A percentile compares a stretch with the other conserved stretches of the same genome.
Evolutionary conservation across 176 grass and related monocot species (phyloP).

Genomic region (Aegilops longissima): DNA sequence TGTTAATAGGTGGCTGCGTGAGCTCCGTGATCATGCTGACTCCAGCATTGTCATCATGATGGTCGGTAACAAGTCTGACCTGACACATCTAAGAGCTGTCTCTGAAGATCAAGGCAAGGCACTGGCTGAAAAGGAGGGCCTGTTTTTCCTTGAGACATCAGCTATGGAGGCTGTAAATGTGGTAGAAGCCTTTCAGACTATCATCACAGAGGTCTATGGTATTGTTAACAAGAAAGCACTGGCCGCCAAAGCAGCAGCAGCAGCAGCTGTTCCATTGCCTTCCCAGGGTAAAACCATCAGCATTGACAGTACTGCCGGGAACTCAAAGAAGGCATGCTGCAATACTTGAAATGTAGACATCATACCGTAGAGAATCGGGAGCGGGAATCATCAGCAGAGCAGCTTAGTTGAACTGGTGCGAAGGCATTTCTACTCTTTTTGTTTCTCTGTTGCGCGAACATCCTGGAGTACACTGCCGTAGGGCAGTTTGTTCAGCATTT

Average conservation of each 20-base stretch:
- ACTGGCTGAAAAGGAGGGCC: conserved; percentile 76
- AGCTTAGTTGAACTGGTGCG: conserved; percentile 26
- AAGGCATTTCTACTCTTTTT: conserved; percentile 19
- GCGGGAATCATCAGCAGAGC: neutral
- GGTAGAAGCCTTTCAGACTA: conserved; percentile 77
- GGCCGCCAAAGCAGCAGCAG: conserved; percentile 55
- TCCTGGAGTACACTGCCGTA: neutral
- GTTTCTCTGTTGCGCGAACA: neutral
- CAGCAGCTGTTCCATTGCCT: conserved; percentile 43
- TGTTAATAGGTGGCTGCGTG: conserved; percentile 70
- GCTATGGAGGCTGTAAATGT: conserved; percentile 83
- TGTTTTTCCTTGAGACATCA: conserved; percentile 82
- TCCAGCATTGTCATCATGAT: conserved; percentile 85
- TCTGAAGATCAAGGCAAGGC: conserved; percentile 59
- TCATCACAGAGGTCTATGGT: conserved; percentile 72
- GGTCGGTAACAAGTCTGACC: conserved; percentile 74
- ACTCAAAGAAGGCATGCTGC: conserved; percentile 57
- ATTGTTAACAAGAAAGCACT: conserved; percentile 74
- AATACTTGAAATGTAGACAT: conserved; percentile 44
- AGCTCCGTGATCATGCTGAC: conserved; percentile 77
- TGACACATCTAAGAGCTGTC: conserved; percentile 59
- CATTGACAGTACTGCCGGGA: conserved; percentile 40
- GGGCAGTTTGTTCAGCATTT: conserved; percentile 34
- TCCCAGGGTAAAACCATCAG: conserved; percentile 63
- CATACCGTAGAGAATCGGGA: conserved; percentile 37